A percentile compares a stretch with the other conserved stretches of the same genome.
phyloP scores from a whole-genome alignment of 352 stramenopile genomes.

The Elongisporangium senticosum region DNA sequence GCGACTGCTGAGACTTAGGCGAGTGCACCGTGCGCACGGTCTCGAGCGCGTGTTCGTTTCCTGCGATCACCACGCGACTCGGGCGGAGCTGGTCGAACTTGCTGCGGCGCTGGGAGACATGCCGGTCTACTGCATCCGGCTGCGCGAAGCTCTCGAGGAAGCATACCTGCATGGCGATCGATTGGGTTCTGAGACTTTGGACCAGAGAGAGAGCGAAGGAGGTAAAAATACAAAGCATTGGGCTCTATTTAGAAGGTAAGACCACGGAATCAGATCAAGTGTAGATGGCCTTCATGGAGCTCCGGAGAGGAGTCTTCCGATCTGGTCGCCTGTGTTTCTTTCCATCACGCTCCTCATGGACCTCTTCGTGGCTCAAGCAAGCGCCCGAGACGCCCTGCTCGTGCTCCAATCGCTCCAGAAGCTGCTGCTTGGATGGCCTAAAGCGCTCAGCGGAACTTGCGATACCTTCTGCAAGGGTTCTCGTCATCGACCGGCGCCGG shows the following conservation, averaged over 20 bases:
- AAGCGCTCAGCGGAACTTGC: background rate
- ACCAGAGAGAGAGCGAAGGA: background rate
- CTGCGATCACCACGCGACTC: conserved; percentile 22
- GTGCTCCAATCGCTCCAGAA: background rate
- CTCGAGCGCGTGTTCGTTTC: conserved; percentile 19
- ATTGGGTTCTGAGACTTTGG: background rate
- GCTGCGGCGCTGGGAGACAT: conserved; percentile 3
- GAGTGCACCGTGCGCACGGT: conserved; percentile 29
- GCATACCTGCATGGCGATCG: conserved; percentile 10
- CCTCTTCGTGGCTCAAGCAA: background rate
- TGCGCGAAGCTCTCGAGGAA: conserved; percentile 30
- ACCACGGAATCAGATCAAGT: background rate
- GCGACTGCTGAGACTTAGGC: conserved; percentile 9
- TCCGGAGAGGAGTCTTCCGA: background rate
- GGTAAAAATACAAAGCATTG: background rate
- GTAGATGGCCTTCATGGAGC: background rate
- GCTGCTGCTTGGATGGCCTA: background rate
- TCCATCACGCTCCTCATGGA: background rate
- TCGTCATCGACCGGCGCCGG: background rate
- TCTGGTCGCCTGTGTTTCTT: background rate
- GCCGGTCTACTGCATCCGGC: conserved; percentile 8
- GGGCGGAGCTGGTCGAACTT: conserved; percentile 11
- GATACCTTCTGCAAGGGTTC: background rate
- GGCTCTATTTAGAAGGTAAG: background rate
- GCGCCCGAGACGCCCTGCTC: background rate